Evolutionary conservation across 1,139 yeast genomes (phyloP), one percentile per base, ranked within the genome.

Genomic region (Geotrichum reessii): DNA sequence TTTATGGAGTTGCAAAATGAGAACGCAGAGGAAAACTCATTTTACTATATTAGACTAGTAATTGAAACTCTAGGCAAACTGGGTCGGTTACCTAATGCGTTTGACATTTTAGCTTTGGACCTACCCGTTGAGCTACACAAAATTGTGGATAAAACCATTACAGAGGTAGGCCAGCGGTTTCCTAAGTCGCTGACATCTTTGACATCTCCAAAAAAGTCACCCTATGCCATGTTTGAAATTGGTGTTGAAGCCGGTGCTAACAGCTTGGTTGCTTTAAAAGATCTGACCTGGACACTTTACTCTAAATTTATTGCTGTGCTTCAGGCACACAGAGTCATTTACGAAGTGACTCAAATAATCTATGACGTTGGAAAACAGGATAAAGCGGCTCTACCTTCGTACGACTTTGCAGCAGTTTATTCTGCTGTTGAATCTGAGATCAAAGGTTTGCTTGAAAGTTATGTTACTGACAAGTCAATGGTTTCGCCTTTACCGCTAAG

Each of bases 281-380:
- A 87, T 64, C 76, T 89, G 54, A 87, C 87, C 65, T 83, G 88
- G 70, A 78, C 83, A 1, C 76, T 88, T 9, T 89, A 87, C 66
- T 75, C 82, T 28, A 85, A 83, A 68, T 73, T 83, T 58, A 73
- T 86, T 57, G 79, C 84, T 22, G 84, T 87, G 6, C 71, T 89
- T 27, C 95, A 89, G 72, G 81, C 82, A 42, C 92, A 88, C 67
- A 77, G 86, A 55, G 84, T 86, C 1, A 78, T 90, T 1, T 76
- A 77, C 62, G 90, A 84, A 62, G 79, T 85, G 11, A 79, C 80
- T 2, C 67, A 72, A 52, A 65, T 69, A 2, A 66, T 78, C 14
- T 64, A 74, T 2, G 66, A 66, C 14, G 63, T 62, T 56, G 52
- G 59, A 47, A 56, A 61, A 7, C 63, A 62, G 17, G 62, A 62